Evolutionary conservation across 148 eudicot species (phyloP).

Genomic region (Chenopodium formosanum): DNA sequence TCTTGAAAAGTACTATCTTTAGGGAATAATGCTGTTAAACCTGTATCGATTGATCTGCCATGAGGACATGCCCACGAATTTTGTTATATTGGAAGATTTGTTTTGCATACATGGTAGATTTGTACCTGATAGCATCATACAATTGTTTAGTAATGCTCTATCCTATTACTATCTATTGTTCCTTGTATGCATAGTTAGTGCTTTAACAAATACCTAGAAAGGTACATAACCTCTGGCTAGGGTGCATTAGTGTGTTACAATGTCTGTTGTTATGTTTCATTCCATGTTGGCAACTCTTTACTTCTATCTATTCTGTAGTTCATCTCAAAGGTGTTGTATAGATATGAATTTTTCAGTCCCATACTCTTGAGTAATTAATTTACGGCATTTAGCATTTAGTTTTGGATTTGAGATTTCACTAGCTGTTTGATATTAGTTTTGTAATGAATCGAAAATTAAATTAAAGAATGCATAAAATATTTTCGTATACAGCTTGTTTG

Average conservation of each 20-base stretch:
- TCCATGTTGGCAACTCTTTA: background rate
- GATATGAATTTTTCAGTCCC: background rate
- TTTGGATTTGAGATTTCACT: background rate
- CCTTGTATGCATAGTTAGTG: background rate
- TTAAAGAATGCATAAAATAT: too few relatives aligned
- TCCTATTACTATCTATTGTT: background rate
- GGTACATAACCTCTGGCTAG: background rate
- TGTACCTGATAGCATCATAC: background rate
- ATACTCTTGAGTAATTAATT: background rate
- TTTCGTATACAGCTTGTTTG: too few relatives aligned
- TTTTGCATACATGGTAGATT: background rate
- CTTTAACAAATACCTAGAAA: background rate
- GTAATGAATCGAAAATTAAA: too few relatives aligned
- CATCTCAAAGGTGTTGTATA: background rate
- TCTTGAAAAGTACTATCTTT: background rate
- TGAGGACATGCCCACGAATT: background rate
- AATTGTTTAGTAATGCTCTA: too few relatives aligned
- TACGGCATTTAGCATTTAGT: background rate
- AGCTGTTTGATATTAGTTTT: background rate
- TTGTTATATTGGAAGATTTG: background rate
- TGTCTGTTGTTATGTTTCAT: background rate
- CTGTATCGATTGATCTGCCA: background rate
- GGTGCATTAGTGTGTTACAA: background rate
- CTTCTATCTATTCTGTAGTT: background rate
- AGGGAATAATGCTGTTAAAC: background rate